Evolutionary conservation across 352 stramenopile genomes (phyloP), one percentile per base, ranked within the genome.

Genomic region (Achlya hypogyna): DNA sequence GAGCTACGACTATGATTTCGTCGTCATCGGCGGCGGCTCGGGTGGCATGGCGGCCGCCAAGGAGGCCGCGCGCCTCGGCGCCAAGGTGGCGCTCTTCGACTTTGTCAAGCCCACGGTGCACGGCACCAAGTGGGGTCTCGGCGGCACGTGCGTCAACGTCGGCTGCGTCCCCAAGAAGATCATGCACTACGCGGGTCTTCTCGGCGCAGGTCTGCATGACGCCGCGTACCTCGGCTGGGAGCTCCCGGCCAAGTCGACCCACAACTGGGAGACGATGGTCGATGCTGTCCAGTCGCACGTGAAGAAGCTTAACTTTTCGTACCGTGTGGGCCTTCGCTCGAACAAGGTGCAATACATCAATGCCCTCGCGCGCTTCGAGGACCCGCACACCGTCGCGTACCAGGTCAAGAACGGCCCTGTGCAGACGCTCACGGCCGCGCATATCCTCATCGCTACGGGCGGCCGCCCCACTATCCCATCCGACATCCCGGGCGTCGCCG

Each of bases 391-490:
- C 12, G 12, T 63, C 31, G 14, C 31, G 22, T 63, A 67, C 32
- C 22, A 67, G 38, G 6, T 63, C 25, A 63, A 65, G 35, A 56
- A 56, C 31, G 60, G 47, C 25, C 28, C 27, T 12, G 42, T n/a
- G 25, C 29, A 62, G 53, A 70, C 56, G 25, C 23, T 69, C 14
- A 69, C 63, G 29, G 63, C 63, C 2, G 27, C 27, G 25, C 38
- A 54, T 28, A 74, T 74, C 18, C 23, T 74, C 10, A 49, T 74
- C 20, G 70, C 70, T 8, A 68, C 67, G 35, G 70, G 70, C 32
- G 68, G 65, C 25, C 67, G 70, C 8, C 70, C 70, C 14, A 22
- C 18, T 4, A 16, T 74, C 22, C 70, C 70, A 2, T 16, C 53
- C 18, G 65, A 72, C 1, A 49, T 63, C 6, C 53, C 54, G 22